Evolutionary conservation across 305 asterid genomes (phyloP).

Genomic region (Fraxinus xanthoxyloides): DNA sequence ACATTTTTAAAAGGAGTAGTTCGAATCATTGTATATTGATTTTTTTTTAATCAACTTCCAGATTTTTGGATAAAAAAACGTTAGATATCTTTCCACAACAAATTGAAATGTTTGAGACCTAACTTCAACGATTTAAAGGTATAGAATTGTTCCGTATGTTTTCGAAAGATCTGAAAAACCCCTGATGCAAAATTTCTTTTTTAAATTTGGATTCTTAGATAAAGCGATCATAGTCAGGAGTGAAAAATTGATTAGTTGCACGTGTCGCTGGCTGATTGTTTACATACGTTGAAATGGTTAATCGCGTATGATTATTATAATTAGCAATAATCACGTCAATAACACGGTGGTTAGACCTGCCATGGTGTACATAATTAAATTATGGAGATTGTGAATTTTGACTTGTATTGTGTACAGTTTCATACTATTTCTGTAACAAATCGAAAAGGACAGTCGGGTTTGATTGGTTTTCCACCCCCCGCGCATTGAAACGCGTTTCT

Average conservation of each 20-base stretch:
- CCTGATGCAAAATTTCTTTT: background rate
- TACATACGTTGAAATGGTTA: background rate
- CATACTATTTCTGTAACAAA: background rate
- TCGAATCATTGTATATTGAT: no score
- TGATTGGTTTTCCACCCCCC: background rate
- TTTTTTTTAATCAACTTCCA: no score
- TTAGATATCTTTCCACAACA: no score
- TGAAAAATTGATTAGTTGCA: background rate
- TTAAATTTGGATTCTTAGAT: background rate
- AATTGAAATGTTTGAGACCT: background rate
- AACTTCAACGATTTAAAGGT: background rate
- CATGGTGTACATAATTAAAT: conserved; percentile 18
- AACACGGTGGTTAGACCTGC: conserved; percentile 35
- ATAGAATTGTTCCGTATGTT: no score
- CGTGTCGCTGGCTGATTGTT: conserved; percentile 1
- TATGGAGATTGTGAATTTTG: background rate
- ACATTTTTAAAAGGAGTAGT: no score
- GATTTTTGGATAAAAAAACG: no score
- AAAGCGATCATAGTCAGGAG: background rate
- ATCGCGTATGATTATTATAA: conserved; percentile 15
- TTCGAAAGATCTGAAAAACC: no score
- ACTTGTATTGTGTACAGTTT: background rate
- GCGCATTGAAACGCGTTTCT: background rate
- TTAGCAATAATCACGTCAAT: background rate
- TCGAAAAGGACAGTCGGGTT: background rate